These are phyloP conservation scores for Parascedosporium putredinis DNA, from an alignment of 2,329 filamentous ascomycete genomes.

Conservation along the genomic window DNA sequence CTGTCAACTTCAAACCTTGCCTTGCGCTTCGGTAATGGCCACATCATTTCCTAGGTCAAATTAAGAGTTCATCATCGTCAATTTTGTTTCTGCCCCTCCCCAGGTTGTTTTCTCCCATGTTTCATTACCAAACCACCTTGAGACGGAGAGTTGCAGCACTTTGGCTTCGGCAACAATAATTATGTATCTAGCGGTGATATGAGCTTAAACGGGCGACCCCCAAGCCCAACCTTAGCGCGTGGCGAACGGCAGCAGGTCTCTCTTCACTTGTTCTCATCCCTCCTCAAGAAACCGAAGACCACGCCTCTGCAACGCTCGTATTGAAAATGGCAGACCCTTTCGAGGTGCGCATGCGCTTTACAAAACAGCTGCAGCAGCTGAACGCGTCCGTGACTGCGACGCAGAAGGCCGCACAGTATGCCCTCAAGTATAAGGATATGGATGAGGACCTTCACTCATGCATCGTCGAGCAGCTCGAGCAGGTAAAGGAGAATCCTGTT, in stretches of 20 bases:
- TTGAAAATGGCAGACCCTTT: slow-evolving; percentile 67
- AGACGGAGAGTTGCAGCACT: no score
- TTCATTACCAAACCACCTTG: no score
- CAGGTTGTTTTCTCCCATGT: no score
- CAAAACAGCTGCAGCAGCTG: slow-evolving; percentile 75
- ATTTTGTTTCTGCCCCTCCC: no score
- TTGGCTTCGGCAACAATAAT: not conserved
- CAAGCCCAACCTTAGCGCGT: no score
- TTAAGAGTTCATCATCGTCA: no score
- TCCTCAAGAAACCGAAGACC: not conserved
- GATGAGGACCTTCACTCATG: slow-evolving; percentile 96
- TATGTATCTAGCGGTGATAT: not conserved
- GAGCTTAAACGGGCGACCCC: no score
- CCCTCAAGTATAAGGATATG: slow-evolving; percentile 85
- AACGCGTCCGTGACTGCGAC: slow-evolving; percentile 83
- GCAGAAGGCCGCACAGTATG: slow-evolving; percentile 90
- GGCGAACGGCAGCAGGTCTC: not conserved
- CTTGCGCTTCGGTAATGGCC: no score
- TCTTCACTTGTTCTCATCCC: not conserved
- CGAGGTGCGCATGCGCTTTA: slow-evolving; percentile 97
- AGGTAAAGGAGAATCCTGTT: slow-evolving; percentile 36
- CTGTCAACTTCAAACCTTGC: no score
- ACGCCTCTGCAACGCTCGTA: not conserved
- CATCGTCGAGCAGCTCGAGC: slow-evolving; percentile 89
- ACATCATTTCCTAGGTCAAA: no score